A percentile compares a stretch with the other conserved stretches of the same genome.
phyloP scores from a whole-genome alignment of 176 grass and related monocot species.

The Phyllostachys edulis region DNA sequence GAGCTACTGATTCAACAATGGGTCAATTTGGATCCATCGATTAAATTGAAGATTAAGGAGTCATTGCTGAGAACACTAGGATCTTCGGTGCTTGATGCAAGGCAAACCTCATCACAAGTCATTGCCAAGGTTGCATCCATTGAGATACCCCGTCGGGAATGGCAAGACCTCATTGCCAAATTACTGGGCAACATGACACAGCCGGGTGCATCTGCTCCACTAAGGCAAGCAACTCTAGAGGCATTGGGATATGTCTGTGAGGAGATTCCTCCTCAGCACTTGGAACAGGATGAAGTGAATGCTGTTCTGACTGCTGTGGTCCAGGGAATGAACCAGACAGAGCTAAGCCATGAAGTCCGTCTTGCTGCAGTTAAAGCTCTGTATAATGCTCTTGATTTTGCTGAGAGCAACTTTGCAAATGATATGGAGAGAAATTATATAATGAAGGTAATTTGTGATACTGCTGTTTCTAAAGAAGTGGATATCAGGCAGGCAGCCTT shows the following conservation, averaged over 20 bases:
- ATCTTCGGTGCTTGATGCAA: slow-evolving; percentile 68
- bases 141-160: slow-evolving; percentile 84
- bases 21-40: slow-evolving; percentile 61
- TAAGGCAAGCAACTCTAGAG: slow-evolving; percentile 91
- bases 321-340: slow-evolving; percentile 73
- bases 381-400: slow-evolving; percentile 84
- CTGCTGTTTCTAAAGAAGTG: slow-evolving; percentile 65
- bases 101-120: slow-evolving; percentile 88
- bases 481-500: slow-evolving; percentile 82
- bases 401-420: slow-evolving; percentile 91
- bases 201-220: slow-evolving; percentile 41
- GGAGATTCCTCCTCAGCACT: slow-evolving; percentile 74
- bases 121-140: slow-evolving; percentile 94
- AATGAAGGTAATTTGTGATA: slow-evolving; percentile 92
- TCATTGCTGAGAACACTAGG: slow-evolving; percentile 73
- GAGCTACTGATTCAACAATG: slow-evolving; percentile 60
- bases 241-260: slow-evolving; percentile 91
- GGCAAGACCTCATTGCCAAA: slow-evolving; percentile 80
- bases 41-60: slow-evolving; percentile 85
- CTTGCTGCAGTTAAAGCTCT: slow-evolving; percentile 77
- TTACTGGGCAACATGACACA: slow-evolving; percentile 70
- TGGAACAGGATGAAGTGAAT: slow-evolving; percentile 82
- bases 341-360: slow-evolving; percentile 65
- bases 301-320: slow-evolving; percentile 79
- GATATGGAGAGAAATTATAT: slow-evolving; percentile 87